Conservation (phyloP, 2,329 filamentous ascomycete genomes). For the Trichoderma endophyticum region DNA sequence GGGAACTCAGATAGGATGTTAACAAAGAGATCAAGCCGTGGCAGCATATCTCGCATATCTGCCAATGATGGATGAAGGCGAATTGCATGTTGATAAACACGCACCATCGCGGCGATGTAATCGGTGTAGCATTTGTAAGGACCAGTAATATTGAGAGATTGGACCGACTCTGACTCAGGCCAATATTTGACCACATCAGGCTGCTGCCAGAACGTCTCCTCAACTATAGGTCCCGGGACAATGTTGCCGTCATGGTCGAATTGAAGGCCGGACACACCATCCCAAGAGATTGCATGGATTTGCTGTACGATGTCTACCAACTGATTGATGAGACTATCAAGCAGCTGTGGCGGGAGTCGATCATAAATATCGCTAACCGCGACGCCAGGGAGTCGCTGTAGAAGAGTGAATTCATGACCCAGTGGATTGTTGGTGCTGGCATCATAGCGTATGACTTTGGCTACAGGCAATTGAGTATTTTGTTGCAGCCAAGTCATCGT, state of each 20-base stretch:
- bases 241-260: constrained; percentile 19
- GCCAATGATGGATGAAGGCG: constrained; percentile 27
- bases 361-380: background rate
- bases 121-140: constrained; percentile 29
- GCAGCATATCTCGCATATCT: constrained; percentile 28
- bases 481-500: constrained; percentile 33
- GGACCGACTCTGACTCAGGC: constrained; percentile 23
- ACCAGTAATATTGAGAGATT: constrained; percentile 29
- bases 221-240: constrained; percentile 29
- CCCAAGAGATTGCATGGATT: background rate
- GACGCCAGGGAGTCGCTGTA: background rate
- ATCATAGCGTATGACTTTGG: background rate
- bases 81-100: constrained; percentile 30
- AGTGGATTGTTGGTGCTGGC: background rate
- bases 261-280: background rate
- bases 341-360: background rate
- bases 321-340: background rate
- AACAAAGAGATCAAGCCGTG: constrained; percentile 19
- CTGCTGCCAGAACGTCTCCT: constrained; percentile 37
- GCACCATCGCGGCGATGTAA: constrained; percentile 27
- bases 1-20: background rate
- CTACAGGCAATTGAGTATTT: background rate
- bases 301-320: background rate
- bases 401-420: background rate
- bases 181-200: constrained; percentile 32